These are phyloP conservation scores for Penicillium atrosanguineum DNA, from an alignment of 495 filamentous ascomycete genomes.

Conservation along the genomic window DNA sequence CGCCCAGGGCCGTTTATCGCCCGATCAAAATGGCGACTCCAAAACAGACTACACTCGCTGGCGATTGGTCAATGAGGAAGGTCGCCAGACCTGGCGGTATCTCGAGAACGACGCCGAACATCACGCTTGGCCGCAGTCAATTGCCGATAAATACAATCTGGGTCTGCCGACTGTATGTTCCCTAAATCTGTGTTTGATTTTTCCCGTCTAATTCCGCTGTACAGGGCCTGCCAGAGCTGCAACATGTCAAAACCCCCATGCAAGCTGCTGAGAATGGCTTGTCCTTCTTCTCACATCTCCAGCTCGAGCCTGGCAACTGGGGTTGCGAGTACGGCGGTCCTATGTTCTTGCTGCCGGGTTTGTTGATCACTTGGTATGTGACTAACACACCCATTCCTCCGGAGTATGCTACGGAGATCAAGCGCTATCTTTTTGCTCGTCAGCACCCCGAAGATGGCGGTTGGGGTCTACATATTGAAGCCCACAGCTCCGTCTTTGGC, in stretches of 20 bases:
- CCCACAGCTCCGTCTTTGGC: slow-evolving; percentile 88
- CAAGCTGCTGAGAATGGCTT: slow-evolving; percentile 79
- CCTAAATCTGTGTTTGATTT: neutral
- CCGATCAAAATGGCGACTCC: slow-evolving; percentile 40
- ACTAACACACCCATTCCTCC: slow-evolving; percentile 86
- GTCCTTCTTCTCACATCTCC: slow-evolving; percentile 84
- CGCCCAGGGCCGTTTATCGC: slow-evolving; percentile 38
- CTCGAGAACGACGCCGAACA: slow-evolving; percentile 72
- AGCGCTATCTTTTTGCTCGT: slow-evolving; percentile 85
- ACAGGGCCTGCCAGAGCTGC: slow-evolving; percentile 70
- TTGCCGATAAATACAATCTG: slow-evolving; percentile 80
- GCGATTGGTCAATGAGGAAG: slow-evolving; percentile 78
- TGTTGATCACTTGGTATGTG: slow-evolving; percentile 85
- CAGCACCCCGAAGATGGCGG: slow-evolving; percentile 88
- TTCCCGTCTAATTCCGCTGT: slow-evolving; percentile 2
- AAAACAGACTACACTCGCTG: slow-evolving; percentile 78
- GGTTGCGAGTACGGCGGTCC: slow-evolving; percentile 94
- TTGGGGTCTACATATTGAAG: slow-evolving; percentile 96
- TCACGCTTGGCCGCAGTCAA: slow-evolving; percentile 78
- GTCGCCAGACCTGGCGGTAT: slow-evolving; percentile 92
- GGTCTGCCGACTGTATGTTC: slow-evolving; percentile 62
- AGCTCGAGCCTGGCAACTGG: slow-evolving; percentile 89
- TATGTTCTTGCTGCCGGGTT: slow-evolving; percentile 81
- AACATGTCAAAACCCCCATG: slow-evolving; percentile 67
- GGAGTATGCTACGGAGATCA: slow-evolving; percentile 83